These are phyloP conservation scores for Coniochaeta ligniaria DNA, from an alignment of 2,329 filamentous ascomycete genomes.

Conservation along the genomic window DNA sequence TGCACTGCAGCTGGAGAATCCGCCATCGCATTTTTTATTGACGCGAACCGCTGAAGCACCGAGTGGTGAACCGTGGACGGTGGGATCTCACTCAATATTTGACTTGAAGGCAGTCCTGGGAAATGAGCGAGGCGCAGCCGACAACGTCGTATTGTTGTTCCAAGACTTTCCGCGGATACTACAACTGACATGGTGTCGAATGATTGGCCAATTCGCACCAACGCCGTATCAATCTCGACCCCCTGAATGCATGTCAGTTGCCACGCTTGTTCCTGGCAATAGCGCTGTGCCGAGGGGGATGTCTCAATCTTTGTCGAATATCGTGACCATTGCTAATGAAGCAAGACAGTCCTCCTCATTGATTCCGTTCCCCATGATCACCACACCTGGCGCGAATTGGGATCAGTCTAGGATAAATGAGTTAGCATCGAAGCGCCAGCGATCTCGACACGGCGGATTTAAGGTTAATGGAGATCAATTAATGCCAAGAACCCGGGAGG, in stretches of 20 bases:
- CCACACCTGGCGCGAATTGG: neutral
- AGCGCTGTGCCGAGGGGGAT: neutral
- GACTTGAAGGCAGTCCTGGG: neutral
- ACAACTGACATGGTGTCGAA: neutral
- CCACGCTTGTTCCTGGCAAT: neutral
- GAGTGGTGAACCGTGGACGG: no score
- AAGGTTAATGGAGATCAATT: neutral
- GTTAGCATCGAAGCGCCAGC: neutral
- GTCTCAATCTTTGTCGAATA: neutral
- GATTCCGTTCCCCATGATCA: neutral
- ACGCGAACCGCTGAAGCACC: neutral
- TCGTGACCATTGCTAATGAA: neutral
- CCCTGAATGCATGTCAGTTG: neutral
- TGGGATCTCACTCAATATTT: neutral
- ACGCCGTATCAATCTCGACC: neutral
- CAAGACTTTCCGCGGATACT: neutral
- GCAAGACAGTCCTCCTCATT: neutral
- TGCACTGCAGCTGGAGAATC: neutral
- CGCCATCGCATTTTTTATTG: neutral
- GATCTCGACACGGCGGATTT: neutral
- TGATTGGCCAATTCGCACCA: neutral
- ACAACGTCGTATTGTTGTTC: neutral
- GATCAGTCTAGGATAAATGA: neutral
- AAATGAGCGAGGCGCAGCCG: neutral
- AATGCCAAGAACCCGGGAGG: neutral